Evolutionary conservation across 2,329 filamentous ascomycete species (phyloP), one percentile per base, ranked within the genome.

Genomic region (Bimuria novae-zelandiae): DNA sequence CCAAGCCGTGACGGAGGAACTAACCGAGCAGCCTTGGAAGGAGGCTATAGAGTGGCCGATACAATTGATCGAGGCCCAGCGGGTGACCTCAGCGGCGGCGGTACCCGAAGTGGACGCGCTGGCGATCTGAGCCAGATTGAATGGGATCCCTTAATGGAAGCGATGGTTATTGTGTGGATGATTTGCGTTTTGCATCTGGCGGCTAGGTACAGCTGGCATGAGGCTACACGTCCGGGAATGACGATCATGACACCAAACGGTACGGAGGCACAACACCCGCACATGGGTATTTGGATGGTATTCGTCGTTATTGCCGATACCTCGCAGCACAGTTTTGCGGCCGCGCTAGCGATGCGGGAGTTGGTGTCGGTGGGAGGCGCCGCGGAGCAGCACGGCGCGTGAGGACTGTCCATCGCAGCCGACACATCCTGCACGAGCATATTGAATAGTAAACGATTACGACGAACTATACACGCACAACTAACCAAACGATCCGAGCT

Each of bases 41-140:
- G 54, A 55, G 3, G 56, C 54, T 4, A 47, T 69, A 21, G 57
- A 64, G 36, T 73, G 69, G 70, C 67, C 66, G 10, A 17, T 61
- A 7, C 58, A 64, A 0, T 65, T 67, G 11, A 54, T 62, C 11
- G 44, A 51, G 40, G 39, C 23, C 16, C 49, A 52, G 45, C 49
- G 37, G 30, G 33, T 32, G 14, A 21, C 42, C 17, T 25, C 49
- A 16, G 41, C 32, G 22, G 7, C 44, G 21, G 27, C 27, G 16
- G n/a, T 42, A 17, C 48, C 37, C 1, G 37, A 41, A 21, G 25
- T 36, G 16, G 36, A 42, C 19, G 23, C 29, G 5, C 30, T 36
- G 39, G 48, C 32, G 48, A 50, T 36, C 21, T 42, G 30, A 43
- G 32, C 17, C 22, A 3, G 25, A 32, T 33, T 17, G 11, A 30